A percentile compares a stretch with the other conserved stretches of the same genome.
Conservation (phyloP, 2,329 filamentous ascomycete species). For the Cladorrhinum sp. region DNA sequence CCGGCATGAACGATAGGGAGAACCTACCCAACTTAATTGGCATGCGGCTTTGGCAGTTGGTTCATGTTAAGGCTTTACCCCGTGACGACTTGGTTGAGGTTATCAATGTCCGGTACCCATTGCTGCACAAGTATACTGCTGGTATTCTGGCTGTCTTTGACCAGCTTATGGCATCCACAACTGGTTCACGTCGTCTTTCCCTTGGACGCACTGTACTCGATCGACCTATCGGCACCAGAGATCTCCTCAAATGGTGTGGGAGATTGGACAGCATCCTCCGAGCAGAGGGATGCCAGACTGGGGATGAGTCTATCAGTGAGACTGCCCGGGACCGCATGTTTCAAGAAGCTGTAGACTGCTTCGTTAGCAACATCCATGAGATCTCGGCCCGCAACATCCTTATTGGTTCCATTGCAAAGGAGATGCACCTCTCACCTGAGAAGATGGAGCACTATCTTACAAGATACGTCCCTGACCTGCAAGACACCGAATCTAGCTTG, state of each 20-base stretch:
- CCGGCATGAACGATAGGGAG: constrained; percentile 64
- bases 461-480: constrained; percentile 68
- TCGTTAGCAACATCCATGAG: constrained; percentile 75
- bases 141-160: constrained; percentile 60
- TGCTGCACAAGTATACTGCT: constrained; percentile 60
- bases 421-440: constrained; percentile 82
- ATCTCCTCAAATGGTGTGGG: constrained; percentile 88
- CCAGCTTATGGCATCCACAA: constrained; percentile 46
- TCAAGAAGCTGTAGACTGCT: constrained; percentile 89
- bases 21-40: constrained; percentile 75
- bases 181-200: constrained; percentile 31
- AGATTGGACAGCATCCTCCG: constrained; percentile 67
- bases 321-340: constrained; percentile 79
- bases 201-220: constrained; percentile 38
- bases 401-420: constrained; percentile 72
- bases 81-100: constrained; percentile 72
- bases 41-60: constrained; percentile 77
- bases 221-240: constrained; percentile 55
- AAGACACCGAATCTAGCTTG: constrained; percentile 57
- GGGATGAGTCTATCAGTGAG: constrained; percentile 69
- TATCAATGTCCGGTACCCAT: constrained; percentile 66
- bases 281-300: constrained; percentile 59
- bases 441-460: constrained; percentile 73
- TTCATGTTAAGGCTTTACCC: constrained; percentile 65
- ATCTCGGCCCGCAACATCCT: constrained; percentile 58